Evolutionary conservation across 768 basidiomycete genomes (phyloP).

Genomic region (Auriculariales sp.): DNA sequence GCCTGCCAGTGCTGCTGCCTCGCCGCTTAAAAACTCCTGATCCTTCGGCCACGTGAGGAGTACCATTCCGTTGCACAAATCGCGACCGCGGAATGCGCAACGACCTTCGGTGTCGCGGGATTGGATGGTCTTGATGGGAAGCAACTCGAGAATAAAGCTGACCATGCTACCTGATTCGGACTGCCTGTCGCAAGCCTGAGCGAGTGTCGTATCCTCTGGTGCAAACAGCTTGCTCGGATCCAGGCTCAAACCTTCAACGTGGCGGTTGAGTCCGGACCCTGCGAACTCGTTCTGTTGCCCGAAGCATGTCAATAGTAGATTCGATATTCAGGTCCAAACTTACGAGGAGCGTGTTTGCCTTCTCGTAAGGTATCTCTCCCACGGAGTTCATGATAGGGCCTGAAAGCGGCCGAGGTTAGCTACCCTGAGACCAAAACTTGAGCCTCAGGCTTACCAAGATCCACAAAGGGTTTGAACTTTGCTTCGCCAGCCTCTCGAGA

Average conservation of each 20-base stretch:
- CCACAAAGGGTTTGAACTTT: conserved; percentile 29
- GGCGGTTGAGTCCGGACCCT: too few species aligned
- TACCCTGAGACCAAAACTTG: neutral
- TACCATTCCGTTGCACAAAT: conserved; percentile 20
- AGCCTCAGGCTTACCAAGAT: conserved; percentile 23
- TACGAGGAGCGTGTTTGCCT: conserved; percentile 28
- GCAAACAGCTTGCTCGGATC: neutral
- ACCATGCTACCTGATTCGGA: conserved; percentile 16
- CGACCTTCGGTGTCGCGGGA: conserved; percentile 14
- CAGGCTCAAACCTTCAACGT: conserved; percentile 23
- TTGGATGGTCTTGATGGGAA: conserved; percentile 22
- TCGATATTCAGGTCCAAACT: too few species aligned
- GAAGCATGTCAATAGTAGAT: too few species aligned
- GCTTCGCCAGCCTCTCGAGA: conserved; percentile 31
- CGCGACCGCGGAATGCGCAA: conserved; percentile 27
- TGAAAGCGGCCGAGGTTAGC: too few species aligned
- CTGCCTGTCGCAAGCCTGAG: neutral
- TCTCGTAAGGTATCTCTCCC: conserved; percentile 32
- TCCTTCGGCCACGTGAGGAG: conserved; percentile 23
- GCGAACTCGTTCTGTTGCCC: too few species aligned
- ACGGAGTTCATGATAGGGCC: conserved; percentile 27
- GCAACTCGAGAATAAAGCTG: conserved; percentile 27
- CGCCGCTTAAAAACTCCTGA: too few species aligned
- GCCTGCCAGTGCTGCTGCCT: conserved; percentile 18
- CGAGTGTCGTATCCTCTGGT: neutral